Conservation (phyloP, 371 early-diverging fungal species). For the Apophysomyces variabilis region DNA sequence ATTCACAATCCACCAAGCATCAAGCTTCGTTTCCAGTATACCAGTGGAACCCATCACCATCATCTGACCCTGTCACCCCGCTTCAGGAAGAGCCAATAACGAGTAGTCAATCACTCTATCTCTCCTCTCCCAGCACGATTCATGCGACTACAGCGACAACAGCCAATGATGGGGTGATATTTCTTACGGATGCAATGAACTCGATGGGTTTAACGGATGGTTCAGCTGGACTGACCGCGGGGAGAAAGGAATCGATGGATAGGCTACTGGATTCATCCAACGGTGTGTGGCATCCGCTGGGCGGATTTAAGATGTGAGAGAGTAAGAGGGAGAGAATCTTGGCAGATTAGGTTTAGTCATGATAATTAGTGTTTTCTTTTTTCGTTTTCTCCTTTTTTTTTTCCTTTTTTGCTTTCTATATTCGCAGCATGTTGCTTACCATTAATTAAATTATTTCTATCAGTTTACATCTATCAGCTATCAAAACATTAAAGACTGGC, state of each 20-base stretch:
- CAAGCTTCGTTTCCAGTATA: constrained; percentile 1
- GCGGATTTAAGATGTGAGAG: constrained; percentile 11
- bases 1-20: background rate
- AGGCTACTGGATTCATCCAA: constrained; percentile 7
- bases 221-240: constrained; percentile 26
- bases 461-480: too few species aligned
- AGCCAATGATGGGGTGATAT: constrained; percentile 6
- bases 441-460: too few species aligned
- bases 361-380: background rate
- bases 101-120: constrained; percentile 7
- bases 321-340: background rate
- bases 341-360: background rate
- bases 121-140: background rate
- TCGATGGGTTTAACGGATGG: constrained; percentile 16
- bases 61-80: constrained; percentile 6
- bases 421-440: background rate
- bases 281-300: constrained; percentile 11
- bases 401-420: background rate
- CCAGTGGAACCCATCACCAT: constrained; percentile 3
- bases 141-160: background rate
- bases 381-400: background rate
- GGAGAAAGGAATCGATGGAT: constrained; percentile 6
- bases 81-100: constrained; percentile 7
- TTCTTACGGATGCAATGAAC: constrained; percentile 15
- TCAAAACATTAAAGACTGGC: background rate